Conservation (phyloP, 495 filamentous ascomycete species). For the Hypoxylon trugodes region DNA sequence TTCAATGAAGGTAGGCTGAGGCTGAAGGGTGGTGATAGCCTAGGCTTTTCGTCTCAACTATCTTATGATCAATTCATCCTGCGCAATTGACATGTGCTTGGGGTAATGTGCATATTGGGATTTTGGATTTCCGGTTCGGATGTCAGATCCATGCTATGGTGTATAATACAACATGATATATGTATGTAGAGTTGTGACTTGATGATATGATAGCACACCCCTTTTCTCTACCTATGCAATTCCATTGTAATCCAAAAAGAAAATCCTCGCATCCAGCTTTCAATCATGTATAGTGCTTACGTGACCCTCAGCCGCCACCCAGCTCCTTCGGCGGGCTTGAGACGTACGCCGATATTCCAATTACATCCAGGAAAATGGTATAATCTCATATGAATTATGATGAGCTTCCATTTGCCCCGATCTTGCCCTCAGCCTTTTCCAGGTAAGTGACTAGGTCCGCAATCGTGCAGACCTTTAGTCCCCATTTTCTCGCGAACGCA, state of each 20-base stretch:
- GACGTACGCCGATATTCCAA: background rate
- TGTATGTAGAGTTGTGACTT: constrained; percentile 15
- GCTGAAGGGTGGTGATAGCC: no score
- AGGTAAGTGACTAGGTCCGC: constrained; percentile 85
- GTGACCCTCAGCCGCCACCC: background rate
- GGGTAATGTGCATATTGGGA: background rate
- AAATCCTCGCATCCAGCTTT: background rate
- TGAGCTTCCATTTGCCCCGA: constrained; percentile 49
- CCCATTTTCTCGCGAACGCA: constrained; percentile 86
- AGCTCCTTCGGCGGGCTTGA: background rate
- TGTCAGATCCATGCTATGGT: constrained; percentile 10
- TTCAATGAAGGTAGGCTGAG: no score
- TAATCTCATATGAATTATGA: background rate
- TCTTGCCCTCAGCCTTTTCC: constrained; percentile 69
- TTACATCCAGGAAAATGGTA: background rate
- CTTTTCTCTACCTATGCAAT: constrained; percentile 25
- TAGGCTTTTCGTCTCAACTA: no score
- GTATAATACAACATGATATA: constrained; percentile 24
- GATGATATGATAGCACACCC: background rate
- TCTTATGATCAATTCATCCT: no score
- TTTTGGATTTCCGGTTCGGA: constrained; percentile 4
- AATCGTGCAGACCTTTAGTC: constrained; percentile 93
- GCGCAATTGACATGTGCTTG: background rate
- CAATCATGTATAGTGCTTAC: background rate
- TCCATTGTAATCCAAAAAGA: background rate